Conservation (phyloP, 768 basidiomycete species). For the Austroboletus festivus region DNA sequence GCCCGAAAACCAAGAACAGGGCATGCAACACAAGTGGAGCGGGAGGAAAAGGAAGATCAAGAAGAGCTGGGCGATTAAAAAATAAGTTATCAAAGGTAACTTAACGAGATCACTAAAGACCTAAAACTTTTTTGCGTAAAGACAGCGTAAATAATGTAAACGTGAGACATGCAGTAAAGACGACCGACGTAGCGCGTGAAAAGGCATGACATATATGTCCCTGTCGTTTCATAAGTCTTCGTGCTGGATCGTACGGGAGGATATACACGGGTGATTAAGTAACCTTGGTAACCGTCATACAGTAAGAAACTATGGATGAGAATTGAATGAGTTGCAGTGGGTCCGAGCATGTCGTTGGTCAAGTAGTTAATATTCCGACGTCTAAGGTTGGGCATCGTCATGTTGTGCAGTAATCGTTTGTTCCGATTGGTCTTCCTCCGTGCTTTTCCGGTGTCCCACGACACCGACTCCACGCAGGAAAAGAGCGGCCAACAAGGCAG, state of each 20-base stretch:
- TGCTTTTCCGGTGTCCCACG: conserved; percentile 29
- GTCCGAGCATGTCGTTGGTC: neutral
- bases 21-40: neutral
- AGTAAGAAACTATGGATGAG: neutral
- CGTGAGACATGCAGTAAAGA: neutral
- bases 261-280: neutral
- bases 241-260: neutral
- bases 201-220: neutral
- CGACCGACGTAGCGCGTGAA: neutral
- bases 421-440: conserved; percentile 17
- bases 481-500: conserved; percentile 31
- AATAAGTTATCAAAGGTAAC: conserved; percentile 1
- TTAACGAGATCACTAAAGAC: neutral
- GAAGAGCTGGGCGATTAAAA: neutral
- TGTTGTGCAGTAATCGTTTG: conserved; percentile 18
- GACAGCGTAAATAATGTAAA: neutral
- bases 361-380: neutral
- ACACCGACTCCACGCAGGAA: conserved; percentile 42
- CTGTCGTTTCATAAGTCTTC: conserved; percentile 6
- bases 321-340: neutral
- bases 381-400: conserved; percentile 4
- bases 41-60: neutral
- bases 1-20: no score
- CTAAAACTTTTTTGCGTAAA: neutral
- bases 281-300: conserved; percentile 1